Percentiles rank a stretch among this genome's conserved stretches.
phyloP scores from a whole-genome alignment of 768 basidiomycete genomes.

The Lepiota venenata region DNA sequence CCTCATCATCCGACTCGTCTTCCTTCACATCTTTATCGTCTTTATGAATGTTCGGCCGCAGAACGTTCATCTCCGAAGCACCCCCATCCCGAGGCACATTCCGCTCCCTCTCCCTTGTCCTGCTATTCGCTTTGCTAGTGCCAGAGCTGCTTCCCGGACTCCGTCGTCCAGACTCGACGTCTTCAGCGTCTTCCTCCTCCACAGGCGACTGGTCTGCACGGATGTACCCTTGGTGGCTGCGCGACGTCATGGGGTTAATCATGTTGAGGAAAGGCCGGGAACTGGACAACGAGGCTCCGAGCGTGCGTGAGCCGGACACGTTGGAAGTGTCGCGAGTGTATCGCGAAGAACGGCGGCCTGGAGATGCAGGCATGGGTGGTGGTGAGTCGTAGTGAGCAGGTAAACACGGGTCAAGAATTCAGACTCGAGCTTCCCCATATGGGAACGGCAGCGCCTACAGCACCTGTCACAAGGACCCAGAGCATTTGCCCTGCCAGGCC shows the following conservation, averaged over 20 bases:
- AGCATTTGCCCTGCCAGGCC: too few relatives aligned
- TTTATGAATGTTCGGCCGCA: constrained; percentile 71
- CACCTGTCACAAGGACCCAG: too few relatives aligned
- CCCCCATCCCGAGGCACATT: constrained; percentile 58
- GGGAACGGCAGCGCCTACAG: too few relatives aligned
- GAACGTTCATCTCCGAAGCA: constrained; percentile 49
- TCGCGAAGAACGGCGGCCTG: constrained; percentile 4
- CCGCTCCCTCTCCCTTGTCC: constrained; percentile 39
- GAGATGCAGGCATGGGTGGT: constrained; percentile 4
- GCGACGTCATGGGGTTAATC: constrained; percentile 72
- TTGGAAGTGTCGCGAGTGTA: constrained; percentile 4
- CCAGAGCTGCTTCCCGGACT: constrained; percentile 62
- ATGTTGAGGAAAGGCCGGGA: constrained; percentile 80
- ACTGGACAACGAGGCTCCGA: constrained; percentile 36
- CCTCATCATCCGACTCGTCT: constrained; percentile 78
- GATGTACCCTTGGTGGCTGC: constrained; percentile 70
- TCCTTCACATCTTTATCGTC: constrained; percentile 58
- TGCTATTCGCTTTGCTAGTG: constrained; percentile 18
- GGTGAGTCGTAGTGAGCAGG: background rate
- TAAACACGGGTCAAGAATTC: background rate
- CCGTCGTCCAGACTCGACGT: constrained; percentile 44
- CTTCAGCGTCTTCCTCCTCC: constrained; percentile 65
- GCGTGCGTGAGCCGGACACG: constrained; percentile 10
- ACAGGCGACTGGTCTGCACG: constrained; percentile 68
- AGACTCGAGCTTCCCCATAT: background rate